Evolutionary conservation across 257 asterid genomes (phyloP), one percentile per base, ranked within the genome.

Genomic region (Plectranthus barbatus): DNA sequence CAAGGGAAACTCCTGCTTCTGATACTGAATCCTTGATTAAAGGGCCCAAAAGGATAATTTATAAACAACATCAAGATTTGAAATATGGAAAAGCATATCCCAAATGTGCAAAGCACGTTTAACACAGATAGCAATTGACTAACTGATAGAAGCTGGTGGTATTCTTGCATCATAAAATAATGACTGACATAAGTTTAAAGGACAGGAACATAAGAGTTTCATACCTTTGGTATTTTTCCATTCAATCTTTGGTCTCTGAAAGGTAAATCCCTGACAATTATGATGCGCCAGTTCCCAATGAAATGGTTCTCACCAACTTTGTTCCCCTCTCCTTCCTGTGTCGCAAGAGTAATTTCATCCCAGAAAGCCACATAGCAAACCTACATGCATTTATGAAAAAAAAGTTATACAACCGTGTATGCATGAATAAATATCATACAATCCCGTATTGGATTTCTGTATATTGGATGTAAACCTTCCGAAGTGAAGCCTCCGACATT

Each of bases 171-270:
- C 36, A 17, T 15, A 20, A n/a, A 15, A 31, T 46, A 46, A 10
- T n/a, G 42, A 61, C 41, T 41, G 51, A 56, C 61, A 34, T 55
- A 44, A 58, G 67, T 48, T 39, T 12, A 8, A 42, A 56, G 46
- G n/a, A 57, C 17, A 42, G 37, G 51, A 59, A 58, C 34, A 48
- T 54, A 68, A 42, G 42, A 49, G 29, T 57, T 68, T 6, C 72
- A 76, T 76, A 93, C 99, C 99, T 93, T 93, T 0, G 99, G 99
- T 74, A 93, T 87, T 84, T 93, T 93, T 57, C 99, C 99, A 66
- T 93, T 93, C 71, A 90, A 71, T 76, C 99, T 83, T 76, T 74
- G 79, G 64, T 74, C 79, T 50, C 75, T 58, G 61, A 74, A 74
- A 29, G 79, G 79, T 41, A 74, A 77, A 80, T 93, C 86, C 72